These are phyloP conservation scores for Gypsophila paniculata DNA, from an alignment of 179 eudicot species.

Conservation along the genomic window DNA sequence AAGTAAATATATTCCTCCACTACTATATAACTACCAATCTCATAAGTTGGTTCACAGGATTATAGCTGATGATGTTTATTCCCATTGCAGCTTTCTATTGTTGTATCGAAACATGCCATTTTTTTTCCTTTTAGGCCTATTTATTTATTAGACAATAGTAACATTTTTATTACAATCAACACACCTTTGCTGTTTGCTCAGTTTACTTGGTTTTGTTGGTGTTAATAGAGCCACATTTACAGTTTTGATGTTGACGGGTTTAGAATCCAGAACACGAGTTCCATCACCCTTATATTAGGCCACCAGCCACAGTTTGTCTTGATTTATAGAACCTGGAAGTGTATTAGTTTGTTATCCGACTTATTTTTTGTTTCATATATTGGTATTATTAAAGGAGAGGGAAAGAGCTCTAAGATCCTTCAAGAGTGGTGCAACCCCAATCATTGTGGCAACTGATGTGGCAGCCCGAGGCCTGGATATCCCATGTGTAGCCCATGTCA, in stretches of 20 bases:
- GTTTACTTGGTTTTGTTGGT: too few relatives aligned
- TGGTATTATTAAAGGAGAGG: conserved; percentile 39
- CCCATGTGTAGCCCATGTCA: conserved; percentile 68
- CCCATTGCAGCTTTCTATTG: not conserved
- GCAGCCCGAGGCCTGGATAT: conserved; percentile 78
- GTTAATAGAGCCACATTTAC: not conserved
- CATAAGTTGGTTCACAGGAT: too few relatives aligned
- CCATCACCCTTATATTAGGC: too few relatives aligned
- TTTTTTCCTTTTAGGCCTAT: not conserved
- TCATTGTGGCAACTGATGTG: conserved; percentile 77
- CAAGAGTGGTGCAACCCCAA: conserved; percentile 55
- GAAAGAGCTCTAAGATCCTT: conserved; percentile 59
- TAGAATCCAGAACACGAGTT: too few relatives aligned
- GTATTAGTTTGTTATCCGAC: not conserved
- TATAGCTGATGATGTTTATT: not conserved
- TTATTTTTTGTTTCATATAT: not conserved
- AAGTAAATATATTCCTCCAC: too few relatives aligned
- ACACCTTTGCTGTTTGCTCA: not conserved
- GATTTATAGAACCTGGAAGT: not conserved
- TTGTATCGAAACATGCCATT: not conserved
- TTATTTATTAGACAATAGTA: too few relatives aligned
- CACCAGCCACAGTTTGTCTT: not conserved
- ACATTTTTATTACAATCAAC: not conserved
- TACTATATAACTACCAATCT: not conserved
- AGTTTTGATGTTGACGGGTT: not conserved